Percentiles rank a stretch among this genome's conserved stretches.
phyloP scores from a whole-genome alignment of 2,329 filamentous ascomycete species.

The Xylariomycetidae sp. region DNA sequence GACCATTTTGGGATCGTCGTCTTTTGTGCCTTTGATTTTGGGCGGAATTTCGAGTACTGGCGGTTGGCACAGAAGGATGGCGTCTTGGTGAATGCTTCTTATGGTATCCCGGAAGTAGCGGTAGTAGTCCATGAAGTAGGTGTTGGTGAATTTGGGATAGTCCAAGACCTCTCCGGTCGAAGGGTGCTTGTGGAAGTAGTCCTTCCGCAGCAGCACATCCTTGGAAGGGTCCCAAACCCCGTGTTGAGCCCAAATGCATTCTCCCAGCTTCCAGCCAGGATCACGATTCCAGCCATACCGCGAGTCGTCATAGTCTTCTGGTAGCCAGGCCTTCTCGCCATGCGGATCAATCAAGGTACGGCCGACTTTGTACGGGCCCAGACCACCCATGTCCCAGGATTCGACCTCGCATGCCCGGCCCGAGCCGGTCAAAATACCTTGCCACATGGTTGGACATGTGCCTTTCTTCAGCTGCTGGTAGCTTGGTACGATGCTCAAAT shows the following conservation, averaged over 20 bases:
- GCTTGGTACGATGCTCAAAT: constrained; percentile 73
- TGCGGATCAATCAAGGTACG: constrained; percentile 78
- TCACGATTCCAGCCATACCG: constrained; percentile 89
- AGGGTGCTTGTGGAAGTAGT: constrained; percentile 82
- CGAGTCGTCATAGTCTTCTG: constrained; percentile 74
- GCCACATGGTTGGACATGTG: constrained; percentile 89
- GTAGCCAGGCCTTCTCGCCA: constrained; percentile 79
- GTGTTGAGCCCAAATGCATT: constrained; percentile 95
- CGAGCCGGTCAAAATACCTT: constrained; percentile 85
- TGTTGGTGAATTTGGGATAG: constrained; percentile 83
- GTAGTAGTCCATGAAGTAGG: constrained; percentile 85
- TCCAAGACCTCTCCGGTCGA: constrained; percentile 66
- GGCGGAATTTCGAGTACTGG: constrained; percentile 90
- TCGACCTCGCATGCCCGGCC: constrained; percentile 85
- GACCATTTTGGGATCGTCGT: constrained; percentile 85
- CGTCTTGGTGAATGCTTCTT: constrained; percentile 67
- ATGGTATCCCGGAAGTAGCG: constrained; percentile 70
- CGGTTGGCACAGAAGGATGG: constrained; percentile 86
- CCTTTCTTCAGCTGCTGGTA: constrained; percentile 91
- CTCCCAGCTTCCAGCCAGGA: constrained; percentile 82
- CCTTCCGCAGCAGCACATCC: constrained; percentile 71
- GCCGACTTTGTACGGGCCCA: constrained; percentile 88
- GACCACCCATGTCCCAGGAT: constrained; percentile 86
- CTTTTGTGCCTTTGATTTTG: constrained; percentile 73
- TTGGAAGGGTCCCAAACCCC: constrained; percentile 84